Base-by-base conservation (phyloP, 352 stramenopile species). In the Pythium sukuiense region DNA sequence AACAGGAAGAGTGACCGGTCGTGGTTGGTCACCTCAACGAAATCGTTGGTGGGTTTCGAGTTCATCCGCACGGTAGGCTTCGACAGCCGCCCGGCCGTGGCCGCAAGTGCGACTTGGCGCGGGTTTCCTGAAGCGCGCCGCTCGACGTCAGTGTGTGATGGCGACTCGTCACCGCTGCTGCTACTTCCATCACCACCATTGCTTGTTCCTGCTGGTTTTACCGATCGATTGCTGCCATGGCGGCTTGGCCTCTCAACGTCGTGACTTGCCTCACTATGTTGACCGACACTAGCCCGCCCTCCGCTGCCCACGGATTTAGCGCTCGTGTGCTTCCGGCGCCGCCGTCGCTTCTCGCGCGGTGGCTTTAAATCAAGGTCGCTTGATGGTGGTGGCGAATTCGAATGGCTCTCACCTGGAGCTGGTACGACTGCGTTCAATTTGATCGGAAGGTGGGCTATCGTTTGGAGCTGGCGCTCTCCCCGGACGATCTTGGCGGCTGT, bases 1-100 rank as follows among this genome's bases (percentile, higher is more conserved):
- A 86, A 83, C 14, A 86, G 0, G 39, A 72, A 65, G 14, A 82
- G 60, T 5, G 66, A 79, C 8, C 67, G 67, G 49, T 81, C 49
- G 6, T 37, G 30, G 32, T 74, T 57, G 18, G 39, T 54, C n/a
- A 72, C 66, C n/a, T 59, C 18, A 4, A 79, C 58, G 12, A 61
- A 24, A 35, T 55, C 59, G 6, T 18, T 57, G 3, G 48, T 8
- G 1, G 46, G 1, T 27, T 14, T 53, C 27, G 53, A 39, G 12
- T 58, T 49, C 32, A 59, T 45, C 27, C 11, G 35, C 30, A 59
- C 49, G 29, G 8, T 26, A 4, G 53, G 54, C 13, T 30, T 63
- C 1, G 55, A 63, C 3, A 7, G 41, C 7, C 62, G 30, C 1
- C 53, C 41, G 5, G 43, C 9, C 30, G 49, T 24, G 6, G 8